These are phyloP conservation scores for Dalbergia oliveri DNA, from an alignment of 306 rosid genomes.

Conservation along the genomic window DNA sequence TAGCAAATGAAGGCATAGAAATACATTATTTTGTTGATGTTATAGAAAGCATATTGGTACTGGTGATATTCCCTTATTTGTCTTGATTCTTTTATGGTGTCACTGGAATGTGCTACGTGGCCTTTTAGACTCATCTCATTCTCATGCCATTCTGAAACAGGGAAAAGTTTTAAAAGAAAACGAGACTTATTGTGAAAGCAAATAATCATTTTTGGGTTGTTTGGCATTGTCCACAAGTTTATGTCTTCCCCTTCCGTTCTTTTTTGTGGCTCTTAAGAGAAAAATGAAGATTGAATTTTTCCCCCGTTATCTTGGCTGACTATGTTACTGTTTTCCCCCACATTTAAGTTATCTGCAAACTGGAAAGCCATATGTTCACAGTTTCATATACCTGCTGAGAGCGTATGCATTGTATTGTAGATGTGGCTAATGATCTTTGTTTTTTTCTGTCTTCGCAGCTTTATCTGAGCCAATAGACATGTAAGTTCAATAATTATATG, in stretches of 20 bases:
- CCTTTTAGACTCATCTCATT: constrained; percentile 16
- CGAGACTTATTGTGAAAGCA: background rate
- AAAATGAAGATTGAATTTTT: background rate
- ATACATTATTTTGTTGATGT: constrained; percentile 5
- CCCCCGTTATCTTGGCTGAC: background rate
- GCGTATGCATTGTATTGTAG: background rate
- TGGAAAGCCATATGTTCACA: background rate
- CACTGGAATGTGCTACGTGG: constrained; percentile 2
- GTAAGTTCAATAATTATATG: constrained; percentile 59
- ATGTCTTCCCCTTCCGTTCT: background rate
- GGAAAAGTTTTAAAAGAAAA: background rate
- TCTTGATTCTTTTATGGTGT: background rate
- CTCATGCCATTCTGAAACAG: constrained; percentile 4
- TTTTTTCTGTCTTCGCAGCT: constrained; percentile 61
- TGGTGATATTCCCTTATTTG: constrained; percentile 1
- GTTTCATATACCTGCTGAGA: constrained; percentile 8
- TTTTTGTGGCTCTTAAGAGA: constrained; percentile 12
- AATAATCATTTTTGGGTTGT: constrained; percentile 1
- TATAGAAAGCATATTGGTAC: background rate
- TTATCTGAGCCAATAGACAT: constrained; percentile 87
- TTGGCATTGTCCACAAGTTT: background rate
- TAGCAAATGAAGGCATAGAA: background rate
- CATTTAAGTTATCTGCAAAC: background rate
- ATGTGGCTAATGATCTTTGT: constrained; percentile 26
- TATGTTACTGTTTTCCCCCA: background rate